These are phyloP conservation scores for Phytophthora sansomeana DNA, from an alignment of 352 stramenopile genomes.

Conservation along the genomic window DNA sequence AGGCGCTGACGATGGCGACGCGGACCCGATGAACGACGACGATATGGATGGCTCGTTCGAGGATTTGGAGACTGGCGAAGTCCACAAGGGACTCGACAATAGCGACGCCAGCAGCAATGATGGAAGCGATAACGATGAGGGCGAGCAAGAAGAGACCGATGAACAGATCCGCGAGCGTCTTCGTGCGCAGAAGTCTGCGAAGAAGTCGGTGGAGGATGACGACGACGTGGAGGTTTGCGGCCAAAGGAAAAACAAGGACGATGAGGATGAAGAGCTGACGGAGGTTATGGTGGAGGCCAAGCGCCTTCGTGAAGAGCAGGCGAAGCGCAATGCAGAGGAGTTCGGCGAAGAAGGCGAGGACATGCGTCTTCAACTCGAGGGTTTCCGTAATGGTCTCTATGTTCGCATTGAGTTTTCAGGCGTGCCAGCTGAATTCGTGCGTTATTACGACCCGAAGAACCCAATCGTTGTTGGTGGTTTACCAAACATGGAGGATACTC, in stretches of 20 bases:
- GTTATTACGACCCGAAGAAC: conserved; percentile 92
- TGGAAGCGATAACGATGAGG: conserved; percentile 41
- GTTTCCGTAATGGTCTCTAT: conserved; percentile 97
- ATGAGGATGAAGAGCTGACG: conserved; percentile 88
- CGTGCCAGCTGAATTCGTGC: conserved; percentile 96
- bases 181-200: conserved; percentile 91
- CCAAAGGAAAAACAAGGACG: conserved; percentile 51
- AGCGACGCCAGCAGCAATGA: conserved; percentile 40
- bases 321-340: conserved; percentile 92
- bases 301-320: conserved; percentile 82
- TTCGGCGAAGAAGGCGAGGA: conserved; percentile 96
- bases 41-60: conserved; percentile 97
- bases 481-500: conserved; percentile 94
- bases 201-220: conserved; percentile 85
- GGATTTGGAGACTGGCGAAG: conserved; percentile 96
- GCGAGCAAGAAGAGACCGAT: conserved; percentile 68
- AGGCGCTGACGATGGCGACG: conserved; percentile 41
- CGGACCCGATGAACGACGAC: conserved; percentile 83
- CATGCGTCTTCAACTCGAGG: conserved; percentile 93
- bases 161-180: conserved; percentile 87
- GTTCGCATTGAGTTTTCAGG: conserved; percentile 97
- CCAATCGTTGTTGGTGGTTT: conserved; percentile 95
- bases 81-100: conserved; percentile 46
- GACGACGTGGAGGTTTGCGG: conserved; percentile 53
- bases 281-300: conserved; percentile 90